A percentile compares a stretch with the other conserved stretches of the same genome.
Conservation (phyloP, 345 rosid species). For the Ceriops tagal region DNA sequence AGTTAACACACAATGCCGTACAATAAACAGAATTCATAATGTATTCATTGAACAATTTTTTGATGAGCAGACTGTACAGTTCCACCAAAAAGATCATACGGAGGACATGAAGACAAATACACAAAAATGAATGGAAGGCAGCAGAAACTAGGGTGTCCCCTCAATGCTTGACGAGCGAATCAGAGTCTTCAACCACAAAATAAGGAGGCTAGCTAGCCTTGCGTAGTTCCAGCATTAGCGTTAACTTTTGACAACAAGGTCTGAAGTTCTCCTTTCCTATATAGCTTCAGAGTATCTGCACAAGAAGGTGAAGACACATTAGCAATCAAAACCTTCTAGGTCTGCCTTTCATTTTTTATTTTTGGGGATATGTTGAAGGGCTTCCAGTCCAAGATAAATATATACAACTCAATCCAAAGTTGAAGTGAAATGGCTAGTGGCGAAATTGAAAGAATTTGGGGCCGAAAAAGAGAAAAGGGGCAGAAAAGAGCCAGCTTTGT, state of each 20-base stretch:
- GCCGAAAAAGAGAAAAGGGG: not conserved
- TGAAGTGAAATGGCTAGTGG: not conserved
- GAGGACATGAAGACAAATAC: conserved; percentile 2
- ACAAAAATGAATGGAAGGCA: not conserved
- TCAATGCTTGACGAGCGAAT: not conserved
- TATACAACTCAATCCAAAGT: too few relatives aligned
- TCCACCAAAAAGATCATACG: not conserved
- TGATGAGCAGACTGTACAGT: conserved; percentile 9
- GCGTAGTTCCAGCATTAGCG: conserved; percentile 20
- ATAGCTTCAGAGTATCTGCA: conserved; percentile 78
- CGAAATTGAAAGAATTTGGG: not conserved
- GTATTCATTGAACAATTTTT: not conserved
- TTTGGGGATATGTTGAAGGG: too few relatives aligned
- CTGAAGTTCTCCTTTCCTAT: conserved; percentile 70
- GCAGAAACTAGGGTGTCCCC: conserved; percentile 10
- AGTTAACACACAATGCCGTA: too few relatives aligned
- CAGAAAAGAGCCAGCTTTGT: not conserved
- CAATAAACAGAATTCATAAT: too few relatives aligned
- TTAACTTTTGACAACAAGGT: conserved; percentile 59
- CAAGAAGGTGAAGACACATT: conserved; percentile 17
- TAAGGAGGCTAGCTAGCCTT: conserved; percentile 20
- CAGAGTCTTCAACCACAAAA: not conserved
- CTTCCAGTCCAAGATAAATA: too few relatives aligned
- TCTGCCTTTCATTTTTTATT: not conserved
- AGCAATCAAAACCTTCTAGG: not conserved